Conservation (phyloP, 495 filamentous ascomycete genomes). For the Lentithecium fluviatile region DNA sequence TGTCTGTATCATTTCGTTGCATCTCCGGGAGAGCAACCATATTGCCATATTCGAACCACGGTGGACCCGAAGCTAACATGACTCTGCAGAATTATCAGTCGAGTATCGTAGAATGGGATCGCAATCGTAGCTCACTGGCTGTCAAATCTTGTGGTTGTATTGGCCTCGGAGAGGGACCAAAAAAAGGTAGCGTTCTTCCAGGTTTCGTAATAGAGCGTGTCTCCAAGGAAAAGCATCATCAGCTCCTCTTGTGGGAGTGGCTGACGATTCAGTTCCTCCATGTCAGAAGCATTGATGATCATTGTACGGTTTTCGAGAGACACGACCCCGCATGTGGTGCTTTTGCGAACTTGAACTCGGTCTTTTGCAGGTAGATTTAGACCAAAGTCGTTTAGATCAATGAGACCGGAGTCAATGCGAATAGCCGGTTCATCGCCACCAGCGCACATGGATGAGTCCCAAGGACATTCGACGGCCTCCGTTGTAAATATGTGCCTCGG, state of each 20-base stretch:
- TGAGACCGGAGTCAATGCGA: slow-evolving; percentile 10
- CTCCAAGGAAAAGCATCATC: not conserved
- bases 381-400: slow-evolving; percentile 18
- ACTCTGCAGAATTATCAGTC: not conserved
- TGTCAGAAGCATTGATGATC: slow-evolving; percentile 6
- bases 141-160: not conserved
- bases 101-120: not conserved
- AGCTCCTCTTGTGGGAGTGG: slow-evolving; percentile 11
- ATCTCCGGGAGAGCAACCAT: slow-evolving; percentile 3
- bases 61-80: not conserved
- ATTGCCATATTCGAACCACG: not conserved
- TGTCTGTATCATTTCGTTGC: slow-evolving; percentile 5
- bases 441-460: slow-evolving; percentile 1
- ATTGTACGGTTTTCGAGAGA: not conserved
- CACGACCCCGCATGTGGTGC: slow-evolving; percentile 10
- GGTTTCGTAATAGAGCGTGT: not conserved
- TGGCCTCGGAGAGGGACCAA: not conserved
- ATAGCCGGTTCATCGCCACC: not conserved
- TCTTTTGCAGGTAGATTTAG: slow-evolving; percentile 10
- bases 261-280: not conserved
- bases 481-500: not conserved
- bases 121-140: not conserved
- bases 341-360: slow-evolving; percentile 1
- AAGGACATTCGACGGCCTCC: slow-evolving; percentile 8
- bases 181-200: slow-evolving; percentile 9